Base-by-base conservation (phyloP, 768 basidiomycete species). In the Tulasnella sp. region DNA sequence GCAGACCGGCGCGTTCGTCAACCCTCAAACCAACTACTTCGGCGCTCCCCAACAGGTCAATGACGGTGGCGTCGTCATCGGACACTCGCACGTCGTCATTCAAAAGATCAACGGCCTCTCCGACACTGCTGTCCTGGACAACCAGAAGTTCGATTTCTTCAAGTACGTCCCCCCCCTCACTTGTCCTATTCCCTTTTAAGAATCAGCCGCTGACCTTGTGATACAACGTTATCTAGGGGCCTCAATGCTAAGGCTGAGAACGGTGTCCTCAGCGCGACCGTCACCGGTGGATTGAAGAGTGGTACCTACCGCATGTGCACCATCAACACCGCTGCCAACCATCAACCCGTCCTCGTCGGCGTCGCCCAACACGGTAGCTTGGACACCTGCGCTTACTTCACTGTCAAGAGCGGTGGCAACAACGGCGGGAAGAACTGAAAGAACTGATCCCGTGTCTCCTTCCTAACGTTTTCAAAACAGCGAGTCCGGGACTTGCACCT, bases 391-490 rank as follows among this genome's bases (percentile, higher is more conserved):
- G 4, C 34, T 48, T 77, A 77, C 58, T 77, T 77, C 54, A 77
- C 76, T 46, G 76, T 94, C 95, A 18, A 94, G 90, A 28, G 96
- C 83, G 22, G 88, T 86, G 46, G 44, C 44, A 34, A 90, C 89
- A 82, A 89, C 86, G 28, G 90, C 90, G 1, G 88, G 87, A 82
- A 96, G 88, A 79, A 98, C 86, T 2, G 96, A 89, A 24, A 89
- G 85, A 5, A 91, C 81, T 18, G 24, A 42, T 8, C 6, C 7
- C 18, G 16, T 37, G 18, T 7, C 14, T 11, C 64, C 64, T 31
- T n/a, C 28, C 16, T 28, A 9, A 69, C 28, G 34, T 69, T 69
- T 50, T 54, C 46, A 69, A 69, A 37, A 28, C 34, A 69, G 64
- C 64, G 64, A 69, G 64, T 20, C 31, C 34, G 64, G 64, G 64